phyloP scores from a whole-genome alignment of 331 rosid species.

The Saraca asoca region DNA sequence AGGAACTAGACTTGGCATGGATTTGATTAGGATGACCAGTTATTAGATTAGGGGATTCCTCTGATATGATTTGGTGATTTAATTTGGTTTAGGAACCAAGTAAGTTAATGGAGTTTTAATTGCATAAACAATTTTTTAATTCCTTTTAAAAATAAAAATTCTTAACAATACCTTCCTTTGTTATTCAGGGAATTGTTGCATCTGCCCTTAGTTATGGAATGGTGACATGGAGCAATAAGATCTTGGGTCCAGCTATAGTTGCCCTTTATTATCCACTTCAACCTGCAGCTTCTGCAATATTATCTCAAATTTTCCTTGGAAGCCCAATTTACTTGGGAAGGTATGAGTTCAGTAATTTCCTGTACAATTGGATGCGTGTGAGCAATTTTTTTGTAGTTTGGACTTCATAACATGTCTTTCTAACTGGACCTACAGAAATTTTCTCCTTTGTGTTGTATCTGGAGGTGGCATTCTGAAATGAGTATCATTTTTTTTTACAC shows the following conservation, averaged over 20 bases:
- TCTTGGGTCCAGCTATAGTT: conserved; percentile 89
- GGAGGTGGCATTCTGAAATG: too few species aligned
- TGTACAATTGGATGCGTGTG: conserved; percentile 16
- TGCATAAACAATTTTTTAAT: conserved; percentile 5
- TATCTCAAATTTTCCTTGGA: conserved; percentile 89
- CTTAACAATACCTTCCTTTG: conserved; percentile 17
- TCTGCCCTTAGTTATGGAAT: conserved; percentile 95
- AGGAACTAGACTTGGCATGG: too few species aligned
- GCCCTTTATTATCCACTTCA: conserved; percentile 93
- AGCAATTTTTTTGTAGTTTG: too few species aligned
- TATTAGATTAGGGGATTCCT: too few species aligned
- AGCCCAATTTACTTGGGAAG: conserved; percentile 90
- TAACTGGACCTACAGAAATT: too few species aligned
- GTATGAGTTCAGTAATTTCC: conserved; percentile 47
- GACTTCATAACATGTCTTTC: too few species aligned
- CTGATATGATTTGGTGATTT: too few species aligned
- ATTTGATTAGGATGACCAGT: too few species aligned
- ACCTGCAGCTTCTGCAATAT: conserved; percentile 72
- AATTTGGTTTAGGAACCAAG: too few species aligned
- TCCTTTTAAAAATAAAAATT: conserved; percentile 5
- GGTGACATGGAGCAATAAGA: conserved; percentile 84
- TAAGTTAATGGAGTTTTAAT: too few species aligned
- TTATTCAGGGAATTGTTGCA: conserved; percentile 72
- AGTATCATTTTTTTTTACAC: too few species aligned
- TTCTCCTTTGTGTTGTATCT: too few species aligned